Evolutionary conservation across 345 rosid species (phyloP).

Genomic region (Rubroshorea leprosula): DNA sequence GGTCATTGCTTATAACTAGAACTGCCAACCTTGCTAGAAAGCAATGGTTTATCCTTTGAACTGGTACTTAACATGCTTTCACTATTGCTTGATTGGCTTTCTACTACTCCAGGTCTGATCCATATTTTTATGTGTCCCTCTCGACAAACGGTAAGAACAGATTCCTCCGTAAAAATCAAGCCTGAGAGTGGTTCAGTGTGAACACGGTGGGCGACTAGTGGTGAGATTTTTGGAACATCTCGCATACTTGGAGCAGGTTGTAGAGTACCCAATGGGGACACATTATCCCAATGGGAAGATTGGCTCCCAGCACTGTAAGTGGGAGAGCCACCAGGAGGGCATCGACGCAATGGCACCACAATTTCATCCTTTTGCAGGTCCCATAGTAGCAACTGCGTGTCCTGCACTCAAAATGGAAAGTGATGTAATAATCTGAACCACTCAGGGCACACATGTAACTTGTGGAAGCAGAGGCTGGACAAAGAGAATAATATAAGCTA

Average conservation of each 20-base stretch:
- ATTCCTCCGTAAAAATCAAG: conserved; percentile 79
- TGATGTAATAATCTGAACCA: background rate
- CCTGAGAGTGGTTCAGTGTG: conserved; percentile 96
- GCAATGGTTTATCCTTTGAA: conserved; percentile 58
- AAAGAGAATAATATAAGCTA: background rate
- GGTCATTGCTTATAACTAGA: conserved; percentile 65
- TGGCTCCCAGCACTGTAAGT: conserved; percentile 96
- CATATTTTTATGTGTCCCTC: conserved; percentile 96
- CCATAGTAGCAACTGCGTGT: conserved; percentile 93
- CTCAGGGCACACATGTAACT: background rate
- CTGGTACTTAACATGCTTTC: conserved; percentile 54
- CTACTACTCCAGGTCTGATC: conserved; percentile 74
- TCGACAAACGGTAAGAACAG: conserved; percentile 78
- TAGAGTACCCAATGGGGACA: conserved; percentile 63
- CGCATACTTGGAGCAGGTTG: conserved; percentile 94
- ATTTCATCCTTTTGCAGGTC: conserved; percentile 98
- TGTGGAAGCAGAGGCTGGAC: background rate
- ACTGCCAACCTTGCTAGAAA: conserved; percentile 51
- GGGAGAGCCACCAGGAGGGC: conserved; percentile 93
- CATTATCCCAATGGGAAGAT: conserved; percentile 96
- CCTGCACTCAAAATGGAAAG: conserved; percentile 44
- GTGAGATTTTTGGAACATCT: conserved; percentile 90
- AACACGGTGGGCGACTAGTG: conserved; percentile 79
- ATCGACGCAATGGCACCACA: conserved; percentile 86
- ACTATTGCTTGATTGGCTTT: conserved; percentile 49